phyloP scores from a whole-genome alignment of 148 eudicot genomes.

The Arctostaphylos glauca region DNA sequence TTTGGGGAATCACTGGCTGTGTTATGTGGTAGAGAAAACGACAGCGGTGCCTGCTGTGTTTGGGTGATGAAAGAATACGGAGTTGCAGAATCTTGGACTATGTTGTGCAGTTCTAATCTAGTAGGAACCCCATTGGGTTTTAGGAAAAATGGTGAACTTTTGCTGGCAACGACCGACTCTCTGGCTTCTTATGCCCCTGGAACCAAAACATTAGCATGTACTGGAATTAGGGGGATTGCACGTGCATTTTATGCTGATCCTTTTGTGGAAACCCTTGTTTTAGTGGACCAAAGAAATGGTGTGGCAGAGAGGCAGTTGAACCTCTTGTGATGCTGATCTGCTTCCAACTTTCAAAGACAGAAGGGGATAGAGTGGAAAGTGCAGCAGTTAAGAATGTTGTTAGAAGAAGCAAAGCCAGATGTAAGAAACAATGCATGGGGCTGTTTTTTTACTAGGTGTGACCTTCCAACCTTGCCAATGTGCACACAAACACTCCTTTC shows the following conservation, averaged over 20 bases:
- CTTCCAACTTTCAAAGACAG: background rate
- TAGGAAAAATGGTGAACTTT: constrained; percentile 30
- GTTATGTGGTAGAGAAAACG: constrained; percentile 6
- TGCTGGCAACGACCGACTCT: constrained; percentile 9
- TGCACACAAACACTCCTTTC: too few relatives aligned
- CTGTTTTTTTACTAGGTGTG: too few relatives aligned
- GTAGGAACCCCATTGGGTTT: constrained; percentile 13
- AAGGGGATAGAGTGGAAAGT: background rate
- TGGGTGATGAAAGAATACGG: constrained; percentile 41
- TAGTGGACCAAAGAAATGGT: background rate
- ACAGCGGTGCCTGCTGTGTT: constrained; percentile 17
- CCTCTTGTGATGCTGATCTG: background rate
- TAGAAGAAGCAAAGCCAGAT: background rate
- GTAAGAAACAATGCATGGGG: too few relatives aligned
- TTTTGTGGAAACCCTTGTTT: background rate
- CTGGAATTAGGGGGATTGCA: constrained; percentile 21
- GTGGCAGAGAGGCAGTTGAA: background rate
- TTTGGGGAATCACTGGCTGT: constrained; percentile 15
- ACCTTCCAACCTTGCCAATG: too few relatives aligned
- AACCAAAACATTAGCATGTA: background rate
- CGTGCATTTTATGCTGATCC: constrained; percentile 27
- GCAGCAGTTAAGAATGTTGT: too few relatives aligned
- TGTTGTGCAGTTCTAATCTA: constrained; percentile 12
- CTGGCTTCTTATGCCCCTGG: constrained; percentile 26
- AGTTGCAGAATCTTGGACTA: constrained; percentile 30